Evolutionary conservation across 108 stramenopile genomes (phyloP), one percentile per base, ranked within the genome.

Genomic region (Pseudonitzschia pungens): DNA sequence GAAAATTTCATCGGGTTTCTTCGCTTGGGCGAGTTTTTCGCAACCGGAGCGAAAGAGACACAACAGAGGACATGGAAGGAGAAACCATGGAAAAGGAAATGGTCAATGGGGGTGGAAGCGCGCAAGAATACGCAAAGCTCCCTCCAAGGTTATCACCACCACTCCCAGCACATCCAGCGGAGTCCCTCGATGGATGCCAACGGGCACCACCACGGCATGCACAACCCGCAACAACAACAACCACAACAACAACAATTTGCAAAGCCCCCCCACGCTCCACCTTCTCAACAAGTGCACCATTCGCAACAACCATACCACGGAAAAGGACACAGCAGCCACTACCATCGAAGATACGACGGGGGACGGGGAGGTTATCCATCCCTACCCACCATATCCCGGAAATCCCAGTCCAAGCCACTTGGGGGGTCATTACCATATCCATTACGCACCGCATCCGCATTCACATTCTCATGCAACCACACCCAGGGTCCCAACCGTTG

Each of bases 401-500:
- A 48, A 14, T 22, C 21, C 26, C 0, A 58, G 27, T 58, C 57
- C 24, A 15, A 8, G 27, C 27, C 57, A 58, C 27, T 10, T 31
- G 57, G 40, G 40, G 57, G 40, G 40, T 40, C 66, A 67, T 16
- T 48, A 67, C 9, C 28, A 67, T 50, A 5, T 21, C 12, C 66
- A 67, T 0, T 67, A 67, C 43, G 4, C 11, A 42, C 44, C 66
- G 26, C 45, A 50, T 22, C 29, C 66, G 2, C 43, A 45, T 48
- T 40, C 33, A 48, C 45, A 50, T 22, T 50, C 66, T 14, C 43
- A 45, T 48, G 22, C 33, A 20, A 45, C 68, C 18, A 51, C 29
- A n/a, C 77, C 32, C 29, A 29, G 60, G 33, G 66, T 79, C 42
- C 68, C 57, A 56, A 73, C 78, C 0, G 81, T 82, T 0, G 77